Conservation (phyloP, 139 green algal species). For the Coelastrella sp. region DNA sequence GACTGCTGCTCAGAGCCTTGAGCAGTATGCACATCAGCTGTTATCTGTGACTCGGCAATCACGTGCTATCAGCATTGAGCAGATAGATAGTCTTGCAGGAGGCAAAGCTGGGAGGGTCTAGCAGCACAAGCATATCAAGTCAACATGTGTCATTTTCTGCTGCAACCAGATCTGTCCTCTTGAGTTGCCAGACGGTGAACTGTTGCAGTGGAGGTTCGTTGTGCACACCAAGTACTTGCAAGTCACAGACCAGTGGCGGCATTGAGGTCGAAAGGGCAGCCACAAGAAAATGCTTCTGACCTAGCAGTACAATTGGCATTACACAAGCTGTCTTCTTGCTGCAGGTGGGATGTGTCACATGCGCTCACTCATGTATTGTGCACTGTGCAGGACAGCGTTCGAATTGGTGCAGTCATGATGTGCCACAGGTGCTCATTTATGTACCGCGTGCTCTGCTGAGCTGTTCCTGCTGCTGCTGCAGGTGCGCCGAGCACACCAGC, state of each 20-base stretch:
- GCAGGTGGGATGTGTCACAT: no score
- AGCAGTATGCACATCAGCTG: background rate
- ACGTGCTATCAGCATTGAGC: no score
- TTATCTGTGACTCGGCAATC: background rate
- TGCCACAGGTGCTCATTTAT: background rate
- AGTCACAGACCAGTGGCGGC: conserved; percentile 48
- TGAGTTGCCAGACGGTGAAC: background rate
- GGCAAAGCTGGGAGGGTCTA: no score
- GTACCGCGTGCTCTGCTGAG: no score
- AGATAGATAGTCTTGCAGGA: background rate
- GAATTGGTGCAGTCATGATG: background rate
- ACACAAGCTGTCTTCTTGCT: background rate
- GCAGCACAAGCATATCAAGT: no score
- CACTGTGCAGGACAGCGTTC: no score
- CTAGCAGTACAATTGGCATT: background rate
- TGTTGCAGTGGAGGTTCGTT: conserved; percentile 19
- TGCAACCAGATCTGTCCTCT: no score
- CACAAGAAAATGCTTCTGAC: conserved; percentile 65
- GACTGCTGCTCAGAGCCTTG: no score
- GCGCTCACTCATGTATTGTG: no score
- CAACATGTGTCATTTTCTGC: no score
- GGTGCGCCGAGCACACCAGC: conserved; percentile 40
- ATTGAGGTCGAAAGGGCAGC: conserved; percentile 65
- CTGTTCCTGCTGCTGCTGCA: conserved; percentile 7
- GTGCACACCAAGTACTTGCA: conserved; percentile 41